Base-by-base conservation (phyloP, 2,329 filamentous ascomycete species). In the Xylaria sp. region DNA sequence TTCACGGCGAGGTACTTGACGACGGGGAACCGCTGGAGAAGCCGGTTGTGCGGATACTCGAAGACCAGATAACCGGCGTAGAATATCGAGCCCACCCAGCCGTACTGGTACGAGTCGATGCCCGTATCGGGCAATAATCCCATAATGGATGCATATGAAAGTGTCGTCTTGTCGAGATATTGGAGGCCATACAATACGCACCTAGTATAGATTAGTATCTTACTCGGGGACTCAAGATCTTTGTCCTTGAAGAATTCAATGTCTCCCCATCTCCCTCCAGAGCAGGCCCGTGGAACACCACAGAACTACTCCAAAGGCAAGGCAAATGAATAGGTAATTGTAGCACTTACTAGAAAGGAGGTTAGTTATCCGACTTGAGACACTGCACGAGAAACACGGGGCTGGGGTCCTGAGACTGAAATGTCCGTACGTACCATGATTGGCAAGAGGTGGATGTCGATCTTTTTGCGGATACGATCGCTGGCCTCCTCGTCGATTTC, bases 101-200 rank as follows among this genome's bases (percentile, higher is more conserved):
- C 62, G 58, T 69, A 84, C 74, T 87, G 76, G 44, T 82, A 73
- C 16, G 82, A 82, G 7, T 78, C 71, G 1, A 88, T 78, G 39
- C 78, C 66, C 0, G 83, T 79, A 64, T 86, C 81, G 47, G 84
- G 73, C 26, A 84, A 78, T 9, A 88, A 73, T 2, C 84, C 84
- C 60, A 87, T 87, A 9, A 87, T 80, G 0, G 84, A 85, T 2
- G 82, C 82, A 62, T 87, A 88, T 2, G 71, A 65, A 1, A 87
- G 73, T 0, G 82, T 84, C 0, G 83, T 79, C 67, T 88, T 88
- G 71, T 87, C 85, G 5, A 87, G 73, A 9, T 78, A 79, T 59
- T 88, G 85, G 0, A 87, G 75, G 63, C 29, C 29, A 34, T 34
- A 34, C 16, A 34, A 13, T 13, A 34, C 29, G 11, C 29, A 34